Percentiles rank a stretch among this genome's conserved stretches.
These are phyloP conservation scores for Kodamaea neixiangensis DNA, from an alignment of 805 yeast genomes.

Conservation along the genomic window DNA sequence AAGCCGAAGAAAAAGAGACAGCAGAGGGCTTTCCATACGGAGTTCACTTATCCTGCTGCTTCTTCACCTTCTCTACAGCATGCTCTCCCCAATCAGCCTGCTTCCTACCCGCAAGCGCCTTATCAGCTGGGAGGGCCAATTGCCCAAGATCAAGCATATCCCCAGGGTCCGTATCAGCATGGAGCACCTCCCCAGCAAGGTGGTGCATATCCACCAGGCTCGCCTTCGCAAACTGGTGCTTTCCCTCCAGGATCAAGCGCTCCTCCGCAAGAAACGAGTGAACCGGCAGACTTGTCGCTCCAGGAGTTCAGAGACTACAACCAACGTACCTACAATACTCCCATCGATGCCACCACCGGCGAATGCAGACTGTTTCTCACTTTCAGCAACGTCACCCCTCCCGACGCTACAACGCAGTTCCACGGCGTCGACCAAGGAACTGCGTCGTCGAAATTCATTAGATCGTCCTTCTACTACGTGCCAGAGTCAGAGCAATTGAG, in stretches of 20 bases:
- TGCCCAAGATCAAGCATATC: not conserved
- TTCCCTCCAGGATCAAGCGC: not conserved
- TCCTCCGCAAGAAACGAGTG: not conserved
- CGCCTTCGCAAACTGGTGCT: not conserved
- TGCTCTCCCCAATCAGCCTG: not conserved
- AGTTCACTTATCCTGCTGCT: not conserved
- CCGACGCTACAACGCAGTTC: conserved; percentile 73
- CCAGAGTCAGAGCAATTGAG: conserved; percentile 76
- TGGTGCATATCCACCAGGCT: not conserved
- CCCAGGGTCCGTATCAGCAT: not conserved
- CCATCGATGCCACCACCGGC: conserved; percentile 18
- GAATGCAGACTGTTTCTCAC: conserved; percentile 58
- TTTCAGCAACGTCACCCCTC: conserved; percentile 78
- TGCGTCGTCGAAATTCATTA: conserved; percentile 75
- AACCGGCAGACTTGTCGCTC: conserved; percentile 11
- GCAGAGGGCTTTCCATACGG: conserved; percentile 30
- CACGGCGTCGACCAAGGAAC: conserved; percentile 79
- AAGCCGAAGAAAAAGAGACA: conserved; percentile 29
- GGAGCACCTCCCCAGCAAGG: not conserved
- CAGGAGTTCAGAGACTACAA: conserved; percentile 20
- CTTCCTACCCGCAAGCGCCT: not conserved
- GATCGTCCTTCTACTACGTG: conserved; percentile 78
- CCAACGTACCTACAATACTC: conserved; percentile 26
- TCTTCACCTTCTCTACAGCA: not conserved
- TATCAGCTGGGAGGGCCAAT: not conserved